These are phyloP conservation scores for Trichoderma sp. DNA, from an alignment of 2,329 filamentous ascomycete genomes.

Conservation along the genomic window DNA sequence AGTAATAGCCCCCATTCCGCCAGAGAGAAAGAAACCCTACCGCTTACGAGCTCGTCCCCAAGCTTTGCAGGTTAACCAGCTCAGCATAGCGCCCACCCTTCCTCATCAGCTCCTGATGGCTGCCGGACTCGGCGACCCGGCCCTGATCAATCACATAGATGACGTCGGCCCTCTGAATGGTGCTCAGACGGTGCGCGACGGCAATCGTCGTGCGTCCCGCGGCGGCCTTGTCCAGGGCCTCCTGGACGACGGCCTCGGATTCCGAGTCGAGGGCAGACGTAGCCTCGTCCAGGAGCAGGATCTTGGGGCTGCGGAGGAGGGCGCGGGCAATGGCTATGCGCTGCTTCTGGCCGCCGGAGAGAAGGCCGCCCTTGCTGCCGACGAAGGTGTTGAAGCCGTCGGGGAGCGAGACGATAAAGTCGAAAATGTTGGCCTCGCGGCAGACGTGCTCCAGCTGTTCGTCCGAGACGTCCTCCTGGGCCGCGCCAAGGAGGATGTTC, in stretches of 20 bases:
- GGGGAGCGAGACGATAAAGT: conserved; percentile 83
- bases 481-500: conserved; percentile 80
- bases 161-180: conserved; percentile 90
- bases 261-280: conserved; percentile 76
- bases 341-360: conserved; percentile 93
- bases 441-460: conserved; percentile 76
- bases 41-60: conserved; percentile 57
- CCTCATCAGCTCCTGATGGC: conserved; percentile 71
- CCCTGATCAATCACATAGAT: conserved; percentile 98
- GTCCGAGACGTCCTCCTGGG: conserved; percentile 68
- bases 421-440: conserved; percentile 88
- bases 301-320: conserved; percentile 84
- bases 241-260: conserved; percentile 78
- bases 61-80: conserved; percentile 76
- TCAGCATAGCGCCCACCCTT: conserved; percentile 74
- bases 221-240: conserved; percentile 77
- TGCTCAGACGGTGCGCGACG: conserved; percentile 87
- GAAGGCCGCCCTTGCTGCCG: conserved; percentile 80
- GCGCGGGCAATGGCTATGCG: conserved; percentile 91
- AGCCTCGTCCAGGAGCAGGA: conserved; percentile 82
- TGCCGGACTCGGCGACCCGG: conserved; percentile 80
- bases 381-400: conserved; percentile 86
- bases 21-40: background rate
- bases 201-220: conserved; percentile 89
- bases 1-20: background rate